These are phyloP conservation scores for Tephrocybe sp. DNA, from an alignment of 768 basidiomycete species.

Conservation along the genomic window DNA sequence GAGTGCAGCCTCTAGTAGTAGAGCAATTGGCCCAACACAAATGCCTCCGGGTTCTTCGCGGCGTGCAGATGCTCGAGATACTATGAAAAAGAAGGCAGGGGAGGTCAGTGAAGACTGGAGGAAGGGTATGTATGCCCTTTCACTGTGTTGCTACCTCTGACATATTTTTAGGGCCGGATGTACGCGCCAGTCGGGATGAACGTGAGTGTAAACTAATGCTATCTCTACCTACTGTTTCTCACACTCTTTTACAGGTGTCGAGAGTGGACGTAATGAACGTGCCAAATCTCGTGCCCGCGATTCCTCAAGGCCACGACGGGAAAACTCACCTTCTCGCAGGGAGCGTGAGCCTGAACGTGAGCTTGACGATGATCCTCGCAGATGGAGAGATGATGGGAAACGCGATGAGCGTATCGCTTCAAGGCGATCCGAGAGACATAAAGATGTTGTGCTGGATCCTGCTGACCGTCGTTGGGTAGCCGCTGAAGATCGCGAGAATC, in stretches of 20 bases:
- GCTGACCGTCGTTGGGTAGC: conserved; percentile 57
- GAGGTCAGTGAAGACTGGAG: conserved; percentile 86
- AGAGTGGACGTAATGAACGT: conserved; percentile 52
- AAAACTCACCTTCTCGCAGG: conserved; percentile 52
- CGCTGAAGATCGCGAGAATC: conserved; percentile 69
- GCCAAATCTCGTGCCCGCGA: conserved; percentile 67
- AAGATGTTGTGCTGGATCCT: conserved; percentile 46
- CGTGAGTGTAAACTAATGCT: conserved; percentile 37
- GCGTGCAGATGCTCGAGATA: conserved; percentile 58
- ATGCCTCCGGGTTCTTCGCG: conserved; percentile 43
- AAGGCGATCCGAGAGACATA: conserved; percentile 52
- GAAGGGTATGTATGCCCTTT: conserved; percentile 55
- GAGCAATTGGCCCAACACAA: conserved; percentile 38
- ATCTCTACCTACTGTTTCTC: neutral
- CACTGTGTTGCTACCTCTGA: conserved; percentile 11
- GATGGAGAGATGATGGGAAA: conserved; percentile 83
- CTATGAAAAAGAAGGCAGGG: conserved; percentile 64
- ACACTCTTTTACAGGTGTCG: conserved; percentile 39
- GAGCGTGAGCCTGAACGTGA: conserved; percentile 42
- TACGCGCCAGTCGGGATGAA: conserved; percentile 59
- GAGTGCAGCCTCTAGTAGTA: conserved; percentile 38
- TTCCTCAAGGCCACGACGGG: conserved; percentile 59
- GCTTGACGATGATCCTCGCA: conserved; percentile 70
- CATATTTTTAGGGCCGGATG: conserved; percentile 42
- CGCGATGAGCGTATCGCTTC: conserved; percentile 73